Base-by-base conservation (phyloP, 306 rosid species). In the Dryas octopetala region DNA sequence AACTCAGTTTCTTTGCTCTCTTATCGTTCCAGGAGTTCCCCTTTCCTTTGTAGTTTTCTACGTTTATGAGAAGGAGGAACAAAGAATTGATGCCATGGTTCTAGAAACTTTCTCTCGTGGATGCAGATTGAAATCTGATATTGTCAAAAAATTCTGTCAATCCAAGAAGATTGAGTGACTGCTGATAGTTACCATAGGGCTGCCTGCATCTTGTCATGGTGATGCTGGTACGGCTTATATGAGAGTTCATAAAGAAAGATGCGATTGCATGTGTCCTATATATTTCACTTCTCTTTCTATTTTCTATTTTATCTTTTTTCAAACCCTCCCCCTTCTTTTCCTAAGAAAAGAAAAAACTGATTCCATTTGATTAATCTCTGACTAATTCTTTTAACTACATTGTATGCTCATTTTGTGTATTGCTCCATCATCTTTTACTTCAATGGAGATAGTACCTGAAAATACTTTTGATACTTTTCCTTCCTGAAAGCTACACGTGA, bases 11-110 rank as follows among this genome's bases (percentile, higher is more conserved):
- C 48, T 10, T 32, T 68, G 32, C 45, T 48, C 52, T 74, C 49
- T 63, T 74, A 28, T 83, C 70, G 61, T 84, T 88, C 75, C 95
- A 94, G 97, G 90, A 51, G 71, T 90, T 76, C 74, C 84, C 58
- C 32, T 81, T 64, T 89, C 89, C 52, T 91, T 95, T 73, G 43
- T 86, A 70, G 92, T 79, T 79, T 90, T 90, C 87, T 86, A 80
- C 71, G 64, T 85, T 17, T 91, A 95, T 68, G 98, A 95, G 79
- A 85, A 85, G 85, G 85, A 90, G 82, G 97, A 95, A 80, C 83
- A 89, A 80, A 91, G 85, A 67, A 87, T 95, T 55, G 97, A 90
- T 83, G 85, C 77, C 63, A 12, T 89, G 84, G 81, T 86, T 50
- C 62, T 81, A 11, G 75, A 74, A 76, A 40, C 81, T 23, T 78